Evolutionary conservation across 2,329 filamentous ascomycete genomes (phyloP).

Genomic region (Pestalotiopsis sp.): DNA sequence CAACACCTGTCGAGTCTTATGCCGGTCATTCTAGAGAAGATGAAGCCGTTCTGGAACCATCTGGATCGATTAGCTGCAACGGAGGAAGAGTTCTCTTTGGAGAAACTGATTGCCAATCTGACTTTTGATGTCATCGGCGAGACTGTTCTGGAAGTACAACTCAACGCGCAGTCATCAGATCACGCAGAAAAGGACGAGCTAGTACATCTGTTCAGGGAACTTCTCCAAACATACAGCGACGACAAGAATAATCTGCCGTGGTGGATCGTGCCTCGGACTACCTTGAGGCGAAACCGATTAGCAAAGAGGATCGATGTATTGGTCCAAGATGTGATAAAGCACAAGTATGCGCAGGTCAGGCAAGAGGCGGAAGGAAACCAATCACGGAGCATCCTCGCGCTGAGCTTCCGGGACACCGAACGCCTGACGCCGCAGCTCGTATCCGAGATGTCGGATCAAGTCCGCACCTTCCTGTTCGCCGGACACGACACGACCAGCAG

Average conservation of each 20-base stretch:
- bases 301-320: conserved; percentile 2
- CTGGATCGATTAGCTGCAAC: conserved; percentile 31
- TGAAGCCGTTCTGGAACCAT: conserved; percentile 29
- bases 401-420: conserved; percentile 10
- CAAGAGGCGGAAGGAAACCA: neutral
- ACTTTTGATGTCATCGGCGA: conserved; percentile 21
- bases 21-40: conserved; percentile 39
- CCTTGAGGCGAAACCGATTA: conserved; percentile 10
- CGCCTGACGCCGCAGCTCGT: conserved; percentile 1
- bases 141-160: conserved; percentile 17
- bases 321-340: neutral
- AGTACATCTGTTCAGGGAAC: conserved; percentile 31
- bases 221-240: conserved; percentile 17
- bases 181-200: conserved; percentile 27
- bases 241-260: conserved; percentile 36
- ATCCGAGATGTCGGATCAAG: conserved; percentile 18
- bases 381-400: conserved; percentile 12
- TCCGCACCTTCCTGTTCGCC: conserved; percentile 19
- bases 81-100: conserved; percentile 30
- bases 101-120: conserved; percentile 27
- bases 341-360: neutral
- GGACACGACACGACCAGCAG: conserved; percentile 18
- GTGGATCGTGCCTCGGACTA: conserved; percentile 37
- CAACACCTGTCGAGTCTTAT: conserved; percentile 39
- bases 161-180: conserved; percentile 12